These are phyloP conservation scores for Phylloporus sp. DNA, from an alignment of 768 basidiomycete species.

Conservation along the genomic window DNA sequence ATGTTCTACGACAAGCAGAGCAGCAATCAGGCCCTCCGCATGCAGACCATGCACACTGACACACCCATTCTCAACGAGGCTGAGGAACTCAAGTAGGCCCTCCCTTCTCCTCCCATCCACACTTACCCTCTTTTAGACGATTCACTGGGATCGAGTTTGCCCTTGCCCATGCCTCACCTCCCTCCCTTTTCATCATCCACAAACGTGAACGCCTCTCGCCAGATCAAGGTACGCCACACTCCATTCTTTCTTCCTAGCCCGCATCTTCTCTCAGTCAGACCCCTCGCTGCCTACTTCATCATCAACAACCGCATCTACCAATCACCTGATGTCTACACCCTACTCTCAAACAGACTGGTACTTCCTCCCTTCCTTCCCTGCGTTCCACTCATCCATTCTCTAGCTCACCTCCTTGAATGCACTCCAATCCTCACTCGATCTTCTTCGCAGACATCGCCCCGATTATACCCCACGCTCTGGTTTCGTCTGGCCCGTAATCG, in stretches of 20 bases:
- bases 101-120: background rate
- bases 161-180: conserved; percentile 74
- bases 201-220: conserved; percentile 83
- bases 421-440: conserved; percentile 73
- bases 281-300: conserved; percentile 82
- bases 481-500: conserved; percentile 80
- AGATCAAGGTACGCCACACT: conserved; percentile 60
- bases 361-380: conserved; percentile 14
- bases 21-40: conserved; percentile 87
- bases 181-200: conserved; percentile 83
- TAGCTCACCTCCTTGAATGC: conserved; percentile 69
- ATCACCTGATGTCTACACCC: conserved; percentile 78
- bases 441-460: conserved; percentile 69
- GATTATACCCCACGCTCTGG: conserved; percentile 82
- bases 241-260: background rate
- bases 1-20: conserved; percentile 96
- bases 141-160: conserved; percentile 88
- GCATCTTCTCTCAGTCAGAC: conserved; percentile 48
- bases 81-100: conserved; percentile 66
- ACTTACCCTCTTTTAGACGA: conserved; percentile 45
- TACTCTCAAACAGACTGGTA: conserved; percentile 82
- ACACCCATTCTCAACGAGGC: conserved; percentile 72
- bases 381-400: background rate
- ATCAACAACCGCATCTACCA: conserved; percentile 88
- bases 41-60: conserved; percentile 91